These are phyloP conservation scores for Gaultheria prostrata DNA, from an alignment of 148 eudicot species.

Conservation along the genomic window DNA sequence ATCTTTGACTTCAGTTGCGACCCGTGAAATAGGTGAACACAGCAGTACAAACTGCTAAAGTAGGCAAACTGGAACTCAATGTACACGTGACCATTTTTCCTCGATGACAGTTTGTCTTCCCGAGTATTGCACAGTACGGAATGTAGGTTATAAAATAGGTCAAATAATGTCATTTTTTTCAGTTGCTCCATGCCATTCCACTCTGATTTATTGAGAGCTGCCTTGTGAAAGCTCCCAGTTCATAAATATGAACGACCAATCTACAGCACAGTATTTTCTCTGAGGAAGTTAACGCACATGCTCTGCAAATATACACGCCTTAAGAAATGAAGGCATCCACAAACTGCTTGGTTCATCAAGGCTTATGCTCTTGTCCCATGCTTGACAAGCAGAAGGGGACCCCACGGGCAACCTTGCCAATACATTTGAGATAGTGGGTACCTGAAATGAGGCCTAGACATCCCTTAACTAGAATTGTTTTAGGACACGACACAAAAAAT, in stretches of 20 bases:
- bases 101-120: not conserved
- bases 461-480: not conserved
- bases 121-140: not conserved
- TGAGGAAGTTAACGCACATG: not conserved
- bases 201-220: no score
- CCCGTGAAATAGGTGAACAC: not conserved
- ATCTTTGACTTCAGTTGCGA: not conserved
- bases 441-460: not conserved
- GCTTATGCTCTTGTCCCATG: slow-evolving; percentile 9
- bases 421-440: not conserved
- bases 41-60: not conserved
- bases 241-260: not conserved
- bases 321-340: not conserved
- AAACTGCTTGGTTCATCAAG: slow-evolving; percentile 2
- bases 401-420: not conserved
- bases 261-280: not conserved
- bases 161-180: not conserved
- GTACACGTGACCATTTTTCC: not conserved
- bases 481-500: not conserved
- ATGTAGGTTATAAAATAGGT: not conserved
- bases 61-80: not conserved
- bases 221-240: not conserved
- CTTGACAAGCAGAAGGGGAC: not conserved
- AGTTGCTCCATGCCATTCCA: not conserved
- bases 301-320: not conserved